Base-by-base conservation (phyloP, 2,329 filamentous ascomycete genomes). In the Fusarium verrucosum region DNA sequence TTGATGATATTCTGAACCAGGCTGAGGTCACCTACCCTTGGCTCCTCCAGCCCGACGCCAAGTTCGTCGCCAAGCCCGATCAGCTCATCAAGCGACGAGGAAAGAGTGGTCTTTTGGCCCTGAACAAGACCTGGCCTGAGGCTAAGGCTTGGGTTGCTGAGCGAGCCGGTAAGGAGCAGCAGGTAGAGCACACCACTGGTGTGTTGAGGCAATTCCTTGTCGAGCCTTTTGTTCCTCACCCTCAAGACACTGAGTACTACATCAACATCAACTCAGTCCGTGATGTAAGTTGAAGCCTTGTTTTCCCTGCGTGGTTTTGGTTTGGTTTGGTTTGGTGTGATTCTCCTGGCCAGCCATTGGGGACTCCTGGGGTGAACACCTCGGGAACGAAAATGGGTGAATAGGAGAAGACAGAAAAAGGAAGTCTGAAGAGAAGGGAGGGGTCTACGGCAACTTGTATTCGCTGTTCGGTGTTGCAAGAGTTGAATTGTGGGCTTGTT, bases 211-310 rank as follows among this genome's bases (percentile, higher is more conserved):
- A 96, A 75, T 99, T 99, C 87, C 86, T 99, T 69, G 94, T 99
- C 72, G 95, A 99, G 88, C 95, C 95, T 49, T 98, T 99, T 77
- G 94, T 98, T 65, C 95, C 94, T 75, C 95, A 99, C 82, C 91
- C 94, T 68, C 87, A 93, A 74, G 90, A 93, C 79, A 97, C 94
- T 68, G 95, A 99, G 83, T 98, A 98, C 85, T 99, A 99, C 84
- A 97, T 99, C 85, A 97, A 97, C 89, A 99, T 99, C 85, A 95
- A 97, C 88, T 98, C 95, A 66, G 94, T 97, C 76, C 92, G 95
- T 85, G 95, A 98, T 89, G 95, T 98, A 89, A 89, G 93, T 89
- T 63, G 60, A 56, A 49, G 54, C 36, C 41, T 53, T 70, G 64
- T 72, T 68, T 62, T 51, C 51, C 66, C 62, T 62, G 62, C 67